A percentile compares a stretch with the other conserved stretches of the same genome.
Conservation (phyloP, 257 asterid species). For the Solanum virginianum region DNA sequence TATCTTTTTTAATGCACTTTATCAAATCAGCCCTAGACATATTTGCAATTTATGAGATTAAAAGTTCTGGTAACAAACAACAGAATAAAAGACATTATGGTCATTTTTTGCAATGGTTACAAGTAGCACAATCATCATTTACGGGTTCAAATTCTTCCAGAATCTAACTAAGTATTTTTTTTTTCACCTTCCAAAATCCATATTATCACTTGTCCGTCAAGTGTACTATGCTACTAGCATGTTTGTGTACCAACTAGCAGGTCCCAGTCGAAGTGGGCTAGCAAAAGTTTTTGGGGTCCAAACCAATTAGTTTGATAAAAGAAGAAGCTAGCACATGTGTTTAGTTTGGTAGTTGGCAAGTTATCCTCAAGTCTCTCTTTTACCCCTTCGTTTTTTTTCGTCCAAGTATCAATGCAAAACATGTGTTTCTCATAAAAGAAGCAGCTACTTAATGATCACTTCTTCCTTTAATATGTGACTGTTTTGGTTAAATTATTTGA, state of each 20-base stretch:
- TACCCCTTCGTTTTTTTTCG: background rate
- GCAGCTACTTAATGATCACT: background rate
- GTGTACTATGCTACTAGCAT: background rate
- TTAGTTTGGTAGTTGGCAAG: background rate
- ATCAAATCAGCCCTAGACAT: background rate
- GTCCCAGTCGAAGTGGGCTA: background rate
- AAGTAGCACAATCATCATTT: background rate
- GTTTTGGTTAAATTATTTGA: background rate
- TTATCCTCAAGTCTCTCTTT: background rate
- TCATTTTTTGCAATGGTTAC: background rate
- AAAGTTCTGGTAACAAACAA: background rate
- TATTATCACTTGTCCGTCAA: background rate
- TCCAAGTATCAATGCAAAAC: background rate
- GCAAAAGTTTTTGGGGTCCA: background rate
- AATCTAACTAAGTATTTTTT: background rate
- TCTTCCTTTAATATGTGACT: background rate
- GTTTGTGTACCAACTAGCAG: background rate
- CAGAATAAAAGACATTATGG: background rate
- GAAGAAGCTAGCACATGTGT: background rate
- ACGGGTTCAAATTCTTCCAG: background rate
- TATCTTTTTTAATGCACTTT: too few relatives aligned
- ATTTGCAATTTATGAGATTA: background rate
- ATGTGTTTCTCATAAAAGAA: background rate
- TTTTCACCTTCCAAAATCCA: background rate
- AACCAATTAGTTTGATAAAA: background rate